Evolutionary conservation across 176 grass and related monocot genomes (phyloP).

Genomic region (Tillandsia leiboldiana): DNA sequence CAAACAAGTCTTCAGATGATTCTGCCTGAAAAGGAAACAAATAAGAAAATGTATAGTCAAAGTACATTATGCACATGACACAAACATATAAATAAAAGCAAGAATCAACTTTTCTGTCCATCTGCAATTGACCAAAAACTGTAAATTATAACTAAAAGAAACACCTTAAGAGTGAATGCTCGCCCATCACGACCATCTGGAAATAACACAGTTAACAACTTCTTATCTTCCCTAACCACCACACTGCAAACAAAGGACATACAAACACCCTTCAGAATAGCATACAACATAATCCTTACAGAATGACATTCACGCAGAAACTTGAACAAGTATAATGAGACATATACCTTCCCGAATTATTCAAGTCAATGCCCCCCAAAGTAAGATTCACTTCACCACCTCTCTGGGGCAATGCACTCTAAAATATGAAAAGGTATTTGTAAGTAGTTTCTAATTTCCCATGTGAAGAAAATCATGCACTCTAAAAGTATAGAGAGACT

Average conservation of each 20-base stretch:
- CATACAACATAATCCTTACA: neutral
- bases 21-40: neutral
- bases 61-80: neutral
- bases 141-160: conserved; percentile 5
- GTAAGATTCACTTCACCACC: conserved; percentile 87
- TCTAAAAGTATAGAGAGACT: too few relatives aligned
- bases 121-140: neutral
- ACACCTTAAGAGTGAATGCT: conserved; percentile 98
- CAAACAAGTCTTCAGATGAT: conserved; percentile 3
- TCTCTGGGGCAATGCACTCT: conserved; percentile 84
- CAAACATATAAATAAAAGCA: neutral
- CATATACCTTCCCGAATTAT: conserved; percentile 90
- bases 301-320: neutral
- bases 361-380: conserved; percentile 96
- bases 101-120: neutral
- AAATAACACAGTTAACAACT: conserved; percentile 89
- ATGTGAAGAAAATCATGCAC: neutral
- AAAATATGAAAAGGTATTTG: conserved; percentile 32
- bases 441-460: conserved; percentile 2
- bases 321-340: neutral
- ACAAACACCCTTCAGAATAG: neutral
- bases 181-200: conserved; percentile 94
- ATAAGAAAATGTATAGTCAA: neutral
- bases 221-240: conserved; percentile 98
- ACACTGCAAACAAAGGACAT: conserved; percentile 50